Percentiles rank a stretch among this genome's conserved stretches.
These are phyloP conservation scores for Cutaneotrichosporon daszewskae DNA, from an alignment of 1,284 basidiomycete species.

Conservation along the genomic window DNA sequence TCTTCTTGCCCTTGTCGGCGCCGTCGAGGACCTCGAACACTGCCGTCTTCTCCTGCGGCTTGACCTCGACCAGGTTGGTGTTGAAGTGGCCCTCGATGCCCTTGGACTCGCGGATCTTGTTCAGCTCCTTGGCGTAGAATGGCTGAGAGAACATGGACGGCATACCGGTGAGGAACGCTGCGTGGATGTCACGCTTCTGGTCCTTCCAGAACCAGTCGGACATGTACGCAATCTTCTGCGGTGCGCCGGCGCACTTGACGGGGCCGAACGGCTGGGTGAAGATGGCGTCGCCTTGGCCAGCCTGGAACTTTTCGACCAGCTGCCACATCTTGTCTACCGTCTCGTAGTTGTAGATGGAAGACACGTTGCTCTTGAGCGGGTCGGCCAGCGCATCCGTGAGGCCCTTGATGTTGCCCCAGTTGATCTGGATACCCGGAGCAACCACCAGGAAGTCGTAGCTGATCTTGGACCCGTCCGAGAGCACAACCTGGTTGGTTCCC, in stretches of 20 bases:
- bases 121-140: constrained; percentile 83
- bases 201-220: constrained; percentile 54
- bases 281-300: constrained; percentile 66
- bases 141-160: constrained; percentile 80
- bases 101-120: constrained; percentile 70
- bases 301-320: constrained; percentile 67
- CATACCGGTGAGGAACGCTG: constrained; percentile 87
- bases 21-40: constrained; percentile 73
- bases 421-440: constrained; percentile 79
- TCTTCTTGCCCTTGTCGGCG: constrained; percentile 51
- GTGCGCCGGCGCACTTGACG: constrained; percentile 92
- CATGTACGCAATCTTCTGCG: constrained; percentile 95
- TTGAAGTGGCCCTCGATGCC: constrained; percentile 73
- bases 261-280: constrained; percentile 95
- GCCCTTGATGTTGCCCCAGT: constrained; percentile 69
- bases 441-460: constrained; percentile 85
- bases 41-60: constrained; percentile 64
- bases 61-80: constrained; percentile 75
- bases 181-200: constrained; percentile 44
- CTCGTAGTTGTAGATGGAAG: constrained; percentile 86
- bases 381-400: constrained; percentile 71
- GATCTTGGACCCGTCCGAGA: constrained; percentile 64
- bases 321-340: constrained; percentile 82
- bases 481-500: constrained; percentile 63
- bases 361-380: constrained; percentile 66